Evolutionary conservation across 768 basidiomycete species (phyloP).

Genomic region (Paxillus rubicundulus): DNA sequence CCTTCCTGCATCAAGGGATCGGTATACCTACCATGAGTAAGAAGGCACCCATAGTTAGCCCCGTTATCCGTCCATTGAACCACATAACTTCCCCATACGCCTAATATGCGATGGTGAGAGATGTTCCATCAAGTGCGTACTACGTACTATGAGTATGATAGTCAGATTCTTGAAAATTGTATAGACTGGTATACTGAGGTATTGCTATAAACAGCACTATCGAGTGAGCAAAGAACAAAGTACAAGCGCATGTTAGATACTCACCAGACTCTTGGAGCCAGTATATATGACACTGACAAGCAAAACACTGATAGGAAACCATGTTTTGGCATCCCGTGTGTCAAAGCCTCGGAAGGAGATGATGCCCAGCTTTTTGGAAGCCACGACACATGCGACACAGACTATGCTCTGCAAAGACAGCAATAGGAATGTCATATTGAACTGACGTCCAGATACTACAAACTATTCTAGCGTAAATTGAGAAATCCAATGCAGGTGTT

Average conservation of each 20-base stretch:
- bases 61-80: slow-evolving; percentile 90
- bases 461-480: slow-evolving; percentile 49
- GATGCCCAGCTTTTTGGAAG: slow-evolving; percentile 70
- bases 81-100: slow-evolving; percentile 97
- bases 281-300: slow-evolving; percentile 97
- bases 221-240: background rate
- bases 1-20: background rate
- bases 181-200: slow-evolving; percentile 93
- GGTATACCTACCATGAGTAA: slow-evolving; percentile 72
- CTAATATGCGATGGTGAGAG: slow-evolving; percentile 36
- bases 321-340: slow-evolving; percentile 77
- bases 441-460: slow-evolving; percentile 88
- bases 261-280: slow-evolving; percentile 91
- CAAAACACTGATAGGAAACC: slow-evolving; percentile 93
- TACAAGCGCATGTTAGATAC: slow-evolving; percentile 29
- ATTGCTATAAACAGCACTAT: slow-evolving; percentile 63
- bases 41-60: slow-evolving; percentile 86
- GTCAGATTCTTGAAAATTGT: slow-evolving; percentile 99
- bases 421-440: slow-evolving; percentile 97
- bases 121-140: background rate
- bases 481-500: background rate
- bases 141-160: slow-evolving; percentile 92
- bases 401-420: slow-evolving; percentile 89
- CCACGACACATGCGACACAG: slow-evolving; percentile 73
- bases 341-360: slow-evolving; percentile 87